phyloP scores from a whole-genome alignment of 371 early-diverging fungal species.

The Vairimorpha apis region DNA sequence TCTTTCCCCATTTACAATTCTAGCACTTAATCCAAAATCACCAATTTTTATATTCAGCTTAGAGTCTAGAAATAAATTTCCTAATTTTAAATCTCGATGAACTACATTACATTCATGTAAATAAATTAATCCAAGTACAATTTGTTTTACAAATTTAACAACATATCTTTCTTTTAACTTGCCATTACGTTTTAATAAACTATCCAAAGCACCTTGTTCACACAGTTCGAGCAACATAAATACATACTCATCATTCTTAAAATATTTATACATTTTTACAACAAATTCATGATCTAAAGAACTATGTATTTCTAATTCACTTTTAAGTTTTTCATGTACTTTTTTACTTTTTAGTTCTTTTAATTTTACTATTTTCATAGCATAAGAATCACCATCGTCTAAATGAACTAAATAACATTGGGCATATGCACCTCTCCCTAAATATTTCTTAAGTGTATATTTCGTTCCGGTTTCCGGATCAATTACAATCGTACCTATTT shows the following conservation, averaged over 20 bases:
- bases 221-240: conserved; percentile 89
- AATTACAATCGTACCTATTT: conserved; percentile 44
- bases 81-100: conserved; percentile 91
- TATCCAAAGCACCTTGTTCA: conserved; percentile 77
- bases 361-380: conserved; percentile 70
- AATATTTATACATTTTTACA: conserved; percentile 73
- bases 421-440: conserved; percentile 78
- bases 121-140: conserved; percentile 73
- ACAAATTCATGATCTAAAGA: conserved; percentile 71
- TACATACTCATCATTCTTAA: conserved; percentile 77
- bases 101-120: conserved; percentile 78
- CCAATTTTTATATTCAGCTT: conserved; percentile 81
- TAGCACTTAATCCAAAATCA: conserved; percentile 88
- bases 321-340: conserved; percentile 63
- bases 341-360: conserved; percentile 49
- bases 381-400: conserved; percentile 64
- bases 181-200: conserved; percentile 70
- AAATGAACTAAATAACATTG: conserved; percentile 69
- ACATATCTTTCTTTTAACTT: conserved; percentile 78
- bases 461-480: conserved; percentile 46
- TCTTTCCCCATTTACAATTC: conserved; percentile 51
- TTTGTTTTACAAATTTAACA: conserved; percentile 74
- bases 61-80: conserved; percentile 78
- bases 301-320: conserved; percentile 80
- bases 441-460: conserved; percentile 49